A percentile compares a stretch with the other conserved stretches of the same genome.
Conservation (phyloP, 148 eudicot species). For the Heliamphora exappendiculata region DNA sequence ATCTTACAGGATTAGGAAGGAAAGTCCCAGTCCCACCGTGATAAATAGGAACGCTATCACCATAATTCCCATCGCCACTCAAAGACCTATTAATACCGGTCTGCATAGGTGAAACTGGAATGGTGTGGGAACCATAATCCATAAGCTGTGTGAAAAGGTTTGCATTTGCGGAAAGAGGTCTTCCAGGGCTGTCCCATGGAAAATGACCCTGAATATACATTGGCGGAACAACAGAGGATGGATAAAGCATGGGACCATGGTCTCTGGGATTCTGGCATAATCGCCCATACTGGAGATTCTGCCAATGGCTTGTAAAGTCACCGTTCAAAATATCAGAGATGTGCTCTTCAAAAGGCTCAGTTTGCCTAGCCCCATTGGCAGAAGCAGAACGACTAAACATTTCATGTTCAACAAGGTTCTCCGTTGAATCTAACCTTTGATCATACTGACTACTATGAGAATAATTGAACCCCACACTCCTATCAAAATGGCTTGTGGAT, state of each 20-base stretch:
- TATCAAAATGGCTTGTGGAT: slow-evolving; percentile 2
- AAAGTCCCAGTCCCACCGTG: slow-evolving; percentile 62
- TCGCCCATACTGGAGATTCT: slow-evolving; percentile 53
- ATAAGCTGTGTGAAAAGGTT: slow-evolving; percentile 22
- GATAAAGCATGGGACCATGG: slow-evolving; percentile 25
- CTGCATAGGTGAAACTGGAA: slow-evolving; percentile 34
- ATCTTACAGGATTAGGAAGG: slow-evolving; percentile 50
- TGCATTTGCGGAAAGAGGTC: slow-evolving; percentile 21
- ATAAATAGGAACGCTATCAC: slow-evolving; percentile 30
- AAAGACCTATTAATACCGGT: slow-evolving; percentile 25
- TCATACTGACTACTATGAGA: slow-evolving; percentile 13
- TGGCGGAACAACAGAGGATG: slow-evolving; percentile 33
- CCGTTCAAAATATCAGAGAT: slow-evolving; percentile 43
- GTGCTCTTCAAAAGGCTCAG: slow-evolving; percentile 26
- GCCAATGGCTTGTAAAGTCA: slow-evolving; percentile 50
- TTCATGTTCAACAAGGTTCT: slow-evolving; percentile 18
- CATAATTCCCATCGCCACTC: slow-evolving; percentile 26
- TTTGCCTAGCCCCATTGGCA: slow-evolving; percentile 14
- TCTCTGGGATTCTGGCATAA: slow-evolving; percentile 33
- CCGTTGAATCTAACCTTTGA: slow-evolving; percentile 18
- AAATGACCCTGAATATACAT: slow-evolving; percentile 28
- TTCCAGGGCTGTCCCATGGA: slow-evolving; percentile 23
- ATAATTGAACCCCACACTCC: not conserved
- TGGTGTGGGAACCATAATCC: slow-evolving; percentile 27
- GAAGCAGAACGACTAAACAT: slow-evolving; percentile 10